These are phyloP conservation scores for Leptomonas pyrrhocoris DNA, from an alignment of 208 protist species.

Conservation along the genomic window DNA sequence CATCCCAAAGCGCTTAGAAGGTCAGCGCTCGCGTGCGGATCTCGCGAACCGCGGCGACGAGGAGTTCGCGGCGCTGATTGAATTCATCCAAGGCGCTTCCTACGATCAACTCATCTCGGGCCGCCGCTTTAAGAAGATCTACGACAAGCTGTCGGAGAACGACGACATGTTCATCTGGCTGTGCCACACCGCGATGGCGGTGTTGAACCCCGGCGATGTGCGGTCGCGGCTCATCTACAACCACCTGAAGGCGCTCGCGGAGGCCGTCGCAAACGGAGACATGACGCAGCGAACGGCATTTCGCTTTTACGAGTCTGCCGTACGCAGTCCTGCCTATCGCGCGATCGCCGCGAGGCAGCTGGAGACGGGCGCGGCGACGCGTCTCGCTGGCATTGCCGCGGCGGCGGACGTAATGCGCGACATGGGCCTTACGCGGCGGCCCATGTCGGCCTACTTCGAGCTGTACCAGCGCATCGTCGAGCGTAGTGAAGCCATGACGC, in stretches of 20 bases:
- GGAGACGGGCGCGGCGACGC: constrained; percentile 79
- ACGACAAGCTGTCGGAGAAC: constrained; percentile 86
- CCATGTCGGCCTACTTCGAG: constrained; percentile 92
- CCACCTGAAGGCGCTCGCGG: constrained; percentile 83
- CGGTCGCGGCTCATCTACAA: constrained; percentile 88
- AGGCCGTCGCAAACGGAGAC: constrained; percentile 84
- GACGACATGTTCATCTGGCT: constrained; percentile 93
- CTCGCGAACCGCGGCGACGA: constrained; percentile 67
- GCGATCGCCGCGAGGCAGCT: constrained; percentile 82
- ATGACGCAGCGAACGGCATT: constrained; percentile 91
- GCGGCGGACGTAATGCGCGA: constrained; percentile 88
- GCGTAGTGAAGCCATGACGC: constrained; percentile 90
- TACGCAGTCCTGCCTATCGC: constrained; percentile 88
- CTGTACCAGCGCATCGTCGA: constrained; percentile 92
- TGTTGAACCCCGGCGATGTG: constrained; percentile 90
- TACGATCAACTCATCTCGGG: constrained; percentile 91
- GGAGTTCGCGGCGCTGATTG: constrained; percentile 85
- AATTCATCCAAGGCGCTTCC: constrained; percentile 89
- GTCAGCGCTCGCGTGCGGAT: constrained; percentile 67
- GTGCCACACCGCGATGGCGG: constrained; percentile 91
- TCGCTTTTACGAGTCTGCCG: constrained; percentile 87
- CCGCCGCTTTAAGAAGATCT: constrained; percentile 87
- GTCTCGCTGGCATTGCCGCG: constrained; percentile 83
- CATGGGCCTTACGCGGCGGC: constrained; percentile 85
- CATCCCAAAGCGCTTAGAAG: constrained; percentile 82